Conservation (phyloP, 371 early-diverging fungal genomes). For the Mortierella polycephala region DNA sequence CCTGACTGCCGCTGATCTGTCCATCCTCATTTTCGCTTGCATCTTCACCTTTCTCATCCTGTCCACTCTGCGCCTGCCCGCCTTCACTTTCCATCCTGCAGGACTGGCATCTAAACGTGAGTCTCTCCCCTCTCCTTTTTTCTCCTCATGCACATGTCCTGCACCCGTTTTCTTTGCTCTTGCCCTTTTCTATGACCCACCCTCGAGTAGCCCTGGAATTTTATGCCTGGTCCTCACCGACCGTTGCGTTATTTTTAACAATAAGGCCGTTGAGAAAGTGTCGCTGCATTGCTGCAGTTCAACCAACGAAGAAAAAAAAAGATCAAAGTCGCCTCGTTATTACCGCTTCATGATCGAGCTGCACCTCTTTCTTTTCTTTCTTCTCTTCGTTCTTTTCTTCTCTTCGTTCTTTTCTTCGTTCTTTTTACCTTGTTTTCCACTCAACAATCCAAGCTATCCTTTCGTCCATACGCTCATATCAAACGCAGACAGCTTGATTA, state of each 20-base stretch:
- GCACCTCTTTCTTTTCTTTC: background rate
- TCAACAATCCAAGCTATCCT: background rate
- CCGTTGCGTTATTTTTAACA: slow-evolving; percentile 2
- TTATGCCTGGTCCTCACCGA: slow-evolving; percentile 1
- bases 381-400: slow-evolving; percentile 3
- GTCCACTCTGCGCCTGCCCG: too few relatives aligned
- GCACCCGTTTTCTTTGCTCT: background rate
- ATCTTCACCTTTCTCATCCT: too few relatives aligned
- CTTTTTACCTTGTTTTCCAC: background rate
- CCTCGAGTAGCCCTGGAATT: background rate
- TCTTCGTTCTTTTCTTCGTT: background rate
- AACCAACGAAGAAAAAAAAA: background rate
- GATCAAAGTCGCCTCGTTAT: background rate
- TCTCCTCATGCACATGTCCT: background rate
- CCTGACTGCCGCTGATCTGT: too few relatives aligned
- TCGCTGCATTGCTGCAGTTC: background rate
- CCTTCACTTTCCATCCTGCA: too few relatives aligned
- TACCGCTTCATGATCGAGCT: background rate
- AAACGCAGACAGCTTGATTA: background rate
- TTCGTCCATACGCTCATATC: background rate
- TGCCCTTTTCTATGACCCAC: slow-evolving; percentile 2
- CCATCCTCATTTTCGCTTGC: too few relatives aligned
- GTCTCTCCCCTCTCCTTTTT: background rate
- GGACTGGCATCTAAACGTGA: too few relatives aligned
- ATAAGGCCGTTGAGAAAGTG: background rate